These are phyloP conservation scores for Arxiozyma slooffiae DNA, from an alignment of 1,139 yeast species.

Conservation along the genomic window DNA sequence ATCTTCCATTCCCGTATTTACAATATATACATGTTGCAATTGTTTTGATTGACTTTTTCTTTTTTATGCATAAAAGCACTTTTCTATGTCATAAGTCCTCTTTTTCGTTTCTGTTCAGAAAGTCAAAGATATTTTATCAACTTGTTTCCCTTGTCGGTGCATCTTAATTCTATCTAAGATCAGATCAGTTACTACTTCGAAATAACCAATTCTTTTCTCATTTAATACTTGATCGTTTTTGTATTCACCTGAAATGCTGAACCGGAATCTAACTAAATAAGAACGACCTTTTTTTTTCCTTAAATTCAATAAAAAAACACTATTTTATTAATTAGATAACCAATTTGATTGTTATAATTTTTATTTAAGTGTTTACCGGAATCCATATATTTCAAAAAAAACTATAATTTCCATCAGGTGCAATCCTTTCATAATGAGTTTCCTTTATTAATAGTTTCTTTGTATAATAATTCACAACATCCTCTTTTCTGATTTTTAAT, in stretches of 20 bases:
- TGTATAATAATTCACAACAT: constrained; percentile 53
- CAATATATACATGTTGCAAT: constrained; percentile 83
- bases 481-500: constrained; percentile 54
- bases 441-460: constrained; percentile 44
- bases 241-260: constrained; percentile 37
- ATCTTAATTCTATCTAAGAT: constrained; percentile 28
- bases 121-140: constrained; percentile 36
- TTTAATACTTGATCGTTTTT: constrained; percentile 58
- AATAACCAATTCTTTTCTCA: constrained; percentile 46
- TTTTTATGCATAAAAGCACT: constrained; percentile 54
- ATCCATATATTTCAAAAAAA: constrained; percentile 38
- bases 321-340: constrained; percentile 80
- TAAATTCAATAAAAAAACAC: constrained; percentile 84
- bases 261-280: constrained; percentile 61
- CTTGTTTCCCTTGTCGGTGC: constrained; percentile 10
- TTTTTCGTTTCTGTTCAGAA: constrained; percentile 91
- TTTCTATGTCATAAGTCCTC: constrained; percentile 63
- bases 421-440: constrained; percentile 26
- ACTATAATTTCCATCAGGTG: constrained; percentile 10
- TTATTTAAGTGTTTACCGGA: constrained; percentile 82
- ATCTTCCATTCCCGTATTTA: constrained; percentile 53
- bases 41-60: constrained; percentile 81
- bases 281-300: constrained; percentile 67
- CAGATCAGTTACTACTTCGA: constrained; percentile 35
- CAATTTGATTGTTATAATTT: constrained; percentile 55